Evolutionary conservation across 225 moss, liverwort and hornwort genomes (phyloP), one percentile per base, ranked within the genome.

Genomic region (Marchantia polymorpha): DNA sequence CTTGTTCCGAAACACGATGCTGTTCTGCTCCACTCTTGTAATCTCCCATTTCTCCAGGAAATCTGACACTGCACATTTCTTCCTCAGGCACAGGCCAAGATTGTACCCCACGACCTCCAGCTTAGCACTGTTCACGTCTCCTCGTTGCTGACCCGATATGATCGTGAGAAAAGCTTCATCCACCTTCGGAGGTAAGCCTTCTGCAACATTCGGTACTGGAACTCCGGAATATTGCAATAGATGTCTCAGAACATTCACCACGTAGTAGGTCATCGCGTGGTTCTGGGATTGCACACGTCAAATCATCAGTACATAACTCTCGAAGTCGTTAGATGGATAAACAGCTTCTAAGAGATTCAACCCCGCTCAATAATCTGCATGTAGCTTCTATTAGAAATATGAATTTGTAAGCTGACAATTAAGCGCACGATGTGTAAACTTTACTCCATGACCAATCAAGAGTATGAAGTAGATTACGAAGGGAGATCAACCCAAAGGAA

Each of bases 241-340:
- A 25, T 0, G 0, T n/a, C 15, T 14, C 52, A 73, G 52, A 9
- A 73, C 26, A 52, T 73, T 46, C 26, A 7, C 0, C 4, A 52
- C 20, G 19, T 73, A 73, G 73, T 54, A 26, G n/a, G 27, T 52
- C 73, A 73, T 73, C 22, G 54, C 73, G 14, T 73, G 73, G 47
- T 73, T 25, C 73, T 73, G 73, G 52, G 47, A 39, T 17, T 39
- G 39, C 39, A 39, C 39, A 39, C 39, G 2, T 39, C 5, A 39
- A 2, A 39, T 39, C 39, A 39, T 69, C 47, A 47, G 69, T n/a
- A n/a, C n/a, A n/a, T n/a, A n/a, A n/a, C n/a, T n/a, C n/a, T n/a
- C n/a, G n/a, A n/a, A 39, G 39, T 39, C 39, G 39, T 39, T 5
- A 39, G 39, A 39, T 39, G 39, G 39, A 39, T 39, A 39, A 39